These are phyloP conservation scores for Talaromyces adpressus DNA, from an alignment of 495 filamentous ascomycete genomes.

Conservation along the genomic window DNA sequence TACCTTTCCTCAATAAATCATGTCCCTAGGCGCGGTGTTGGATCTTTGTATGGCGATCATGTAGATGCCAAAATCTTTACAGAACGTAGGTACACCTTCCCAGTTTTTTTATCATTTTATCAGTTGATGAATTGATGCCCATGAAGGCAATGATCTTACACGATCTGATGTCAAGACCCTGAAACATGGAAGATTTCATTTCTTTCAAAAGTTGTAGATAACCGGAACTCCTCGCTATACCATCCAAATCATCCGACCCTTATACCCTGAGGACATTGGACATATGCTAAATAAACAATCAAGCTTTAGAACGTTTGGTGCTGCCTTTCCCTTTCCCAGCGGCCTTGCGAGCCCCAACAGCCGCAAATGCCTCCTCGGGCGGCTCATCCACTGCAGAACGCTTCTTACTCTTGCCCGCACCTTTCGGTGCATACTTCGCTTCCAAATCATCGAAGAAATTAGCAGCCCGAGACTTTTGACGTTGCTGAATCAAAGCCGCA, in stretches of 20 bases:
- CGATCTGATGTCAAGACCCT: no score
- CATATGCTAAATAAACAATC: conserved; percentile 3
- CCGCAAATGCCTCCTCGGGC: conserved; percentile 27
- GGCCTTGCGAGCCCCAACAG: conserved; percentile 19
- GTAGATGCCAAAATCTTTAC: no score
- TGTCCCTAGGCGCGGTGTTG: no score
- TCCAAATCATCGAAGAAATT: conserved; percentile 62
- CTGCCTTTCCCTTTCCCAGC: conserved; percentile 20
- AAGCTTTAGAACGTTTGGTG: conserved; percentile 5
- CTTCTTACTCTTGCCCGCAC: conserved; percentile 23
- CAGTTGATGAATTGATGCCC: no score
- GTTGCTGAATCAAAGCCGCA: conserved; percentile 50
- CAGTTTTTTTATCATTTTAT: no score
- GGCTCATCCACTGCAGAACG: conserved; percentile 22
- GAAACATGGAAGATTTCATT: not conserved
- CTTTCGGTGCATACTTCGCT: conserved; percentile 57
- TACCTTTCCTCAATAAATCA: no score
- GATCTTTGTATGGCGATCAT: no score
- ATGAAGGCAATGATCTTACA: no score
- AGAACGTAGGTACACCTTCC: no score
- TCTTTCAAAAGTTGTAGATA: not conserved
- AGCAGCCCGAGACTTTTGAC: conserved; percentile 41
- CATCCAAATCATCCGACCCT: not conserved
- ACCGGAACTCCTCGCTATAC: not conserved
- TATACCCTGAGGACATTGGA: not conserved